Conservation (phyloP, 2,329 filamentous ascomycete species). For the Aspergillus cejpii region DNA sequence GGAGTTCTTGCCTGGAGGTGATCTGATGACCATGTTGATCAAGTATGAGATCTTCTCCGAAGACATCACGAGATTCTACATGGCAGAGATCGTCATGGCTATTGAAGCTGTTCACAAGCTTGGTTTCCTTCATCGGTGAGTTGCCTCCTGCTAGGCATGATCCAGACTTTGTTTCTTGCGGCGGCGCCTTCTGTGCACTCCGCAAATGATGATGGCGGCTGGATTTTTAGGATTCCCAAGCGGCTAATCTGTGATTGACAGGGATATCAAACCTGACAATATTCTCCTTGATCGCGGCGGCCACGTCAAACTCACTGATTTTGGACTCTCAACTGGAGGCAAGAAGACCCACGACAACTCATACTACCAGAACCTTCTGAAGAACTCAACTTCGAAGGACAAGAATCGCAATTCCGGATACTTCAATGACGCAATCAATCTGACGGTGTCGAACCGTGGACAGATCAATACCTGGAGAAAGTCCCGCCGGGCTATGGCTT, state of each 20-base stretch:
- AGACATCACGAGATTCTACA: conserved; percentile 98
- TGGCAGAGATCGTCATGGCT: conserved; percentile 95
- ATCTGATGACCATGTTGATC: conserved; percentile 99
- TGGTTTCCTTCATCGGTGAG: conserved; percentile 95
- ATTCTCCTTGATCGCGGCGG: conserved; percentile 91
- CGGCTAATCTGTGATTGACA: conserved; percentile 30
- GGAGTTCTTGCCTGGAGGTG: conserved; percentile 97
- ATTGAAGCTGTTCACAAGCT: conserved; percentile 98
- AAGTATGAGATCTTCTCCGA: conserved; percentile 99
- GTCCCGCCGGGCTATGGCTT: conserved; percentile 89
- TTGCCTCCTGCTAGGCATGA: conserved; percentile 6
- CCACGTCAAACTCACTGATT: conserved; percentile 97
- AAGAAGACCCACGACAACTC: conserved; percentile 97
- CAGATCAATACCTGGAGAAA: conserved; percentile 99
- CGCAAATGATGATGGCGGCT: neutral
- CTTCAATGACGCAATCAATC: conserved; percentile 86
- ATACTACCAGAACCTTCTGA: conserved; percentile 94
- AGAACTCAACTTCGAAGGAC: conserved; percentile 63
- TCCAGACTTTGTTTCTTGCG: neutral
- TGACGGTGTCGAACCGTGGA: conserved; percentile 94
- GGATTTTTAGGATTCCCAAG: conserved; percentile 19
- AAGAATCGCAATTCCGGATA: conserved; percentile 88
- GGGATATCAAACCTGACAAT: conserved; percentile 99
- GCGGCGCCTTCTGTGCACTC: neutral
- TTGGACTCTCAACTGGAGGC: conserved; percentile 94